Evolutionary conservation across 805 yeast species (phyloP).

Genomic region (Peterozyma toletana): DNA sequence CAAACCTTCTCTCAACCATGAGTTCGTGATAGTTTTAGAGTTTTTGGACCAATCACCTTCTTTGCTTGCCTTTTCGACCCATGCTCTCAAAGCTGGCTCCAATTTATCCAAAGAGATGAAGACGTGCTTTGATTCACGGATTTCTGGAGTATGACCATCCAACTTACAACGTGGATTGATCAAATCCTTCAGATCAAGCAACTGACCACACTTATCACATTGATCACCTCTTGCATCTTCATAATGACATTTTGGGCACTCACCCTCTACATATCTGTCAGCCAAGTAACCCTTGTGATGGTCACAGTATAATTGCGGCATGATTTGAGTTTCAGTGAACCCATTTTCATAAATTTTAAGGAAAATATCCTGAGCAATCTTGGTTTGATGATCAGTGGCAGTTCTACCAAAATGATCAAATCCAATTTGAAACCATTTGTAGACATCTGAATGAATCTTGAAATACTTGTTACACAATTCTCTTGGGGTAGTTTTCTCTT

Average conservation of each 20-base stretch:
- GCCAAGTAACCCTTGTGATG: constrained; percentile 88
- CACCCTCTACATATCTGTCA: constrained; percentile 96
- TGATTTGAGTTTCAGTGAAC: constrained; percentile 76
- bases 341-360: constrained; percentile 68
- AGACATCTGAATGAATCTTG: constrained; percentile 78
- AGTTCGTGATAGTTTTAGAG: constrained; percentile 78
- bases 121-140: constrained; percentile 76
- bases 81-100: constrained; percentile 64
- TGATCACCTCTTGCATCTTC: constrained; percentile 99
- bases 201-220: constrained; percentile 92
- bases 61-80: constrained; percentile 63
- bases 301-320: constrained; percentile 88
- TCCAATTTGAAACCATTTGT: constrained; percentile 94
- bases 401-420: constrained; percentile 97
- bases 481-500: constrained; percentile 83
- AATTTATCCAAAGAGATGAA: constrained; percentile 79
- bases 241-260: constrained; percentile 89
- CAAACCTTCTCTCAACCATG: constrained; percentile 93
- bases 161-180: constrained; percentile 93
- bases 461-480: constrained; percentile 90
- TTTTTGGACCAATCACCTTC: constrained; percentile 91
- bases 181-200: constrained; percentile 88
- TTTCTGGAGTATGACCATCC: constrained; percentile 76
- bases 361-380: constrained; percentile 92
- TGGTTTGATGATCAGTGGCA: constrained; percentile 85